phyloP scores from a whole-genome alignment of 1,139 yeast species.

The Diutina pseudorugosa region DNA sequence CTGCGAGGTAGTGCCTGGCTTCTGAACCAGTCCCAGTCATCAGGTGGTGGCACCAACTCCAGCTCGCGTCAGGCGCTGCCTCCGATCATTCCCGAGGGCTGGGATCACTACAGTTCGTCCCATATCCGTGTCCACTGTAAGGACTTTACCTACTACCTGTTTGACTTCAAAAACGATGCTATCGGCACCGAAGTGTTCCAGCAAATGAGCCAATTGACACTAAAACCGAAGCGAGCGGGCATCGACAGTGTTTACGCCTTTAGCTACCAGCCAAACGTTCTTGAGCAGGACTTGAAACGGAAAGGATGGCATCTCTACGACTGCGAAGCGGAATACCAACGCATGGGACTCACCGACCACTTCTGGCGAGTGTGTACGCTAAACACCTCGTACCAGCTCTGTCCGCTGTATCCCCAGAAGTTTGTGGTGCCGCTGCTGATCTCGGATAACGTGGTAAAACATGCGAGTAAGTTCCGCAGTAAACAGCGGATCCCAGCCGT shows the following conservation, averaged over 20 bases:
- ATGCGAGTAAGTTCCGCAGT: slow-evolving; percentile 79
- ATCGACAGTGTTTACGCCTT: slow-evolving; percentile 36
- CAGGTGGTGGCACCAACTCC: slow-evolving; percentile 11
- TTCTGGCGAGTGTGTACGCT: slow-evolving; percentile 61
- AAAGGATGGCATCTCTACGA: slow-evolving; percentile 70
- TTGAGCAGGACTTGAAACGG: slow-evolving; percentile 49
- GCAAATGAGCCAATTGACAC: slow-evolving; percentile 53
- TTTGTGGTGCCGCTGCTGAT: slow-evolving; percentile 63
- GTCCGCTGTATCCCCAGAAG: slow-evolving; percentile 62
- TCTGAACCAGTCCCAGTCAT: slow-evolving; percentile 14
- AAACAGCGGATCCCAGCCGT: slow-evolving; percentile 77
- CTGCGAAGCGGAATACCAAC: slow-evolving; percentile 47
- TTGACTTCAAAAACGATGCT: slow-evolving; percentile 53
- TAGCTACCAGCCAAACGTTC: slow-evolving; percentile 35
- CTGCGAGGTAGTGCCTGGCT: slow-evolving; percentile 26
- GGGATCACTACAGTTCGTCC: slow-evolving; percentile 38
- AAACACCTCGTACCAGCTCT: slow-evolving; percentile 54
- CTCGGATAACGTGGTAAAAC: slow-evolving; percentile 70
- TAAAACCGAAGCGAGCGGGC: slow-evolving; percentile 18
- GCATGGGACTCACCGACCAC: slow-evolving; percentile 40
- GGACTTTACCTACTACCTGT: slow-evolving; percentile 76
- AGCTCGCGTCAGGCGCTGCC: not conserved
- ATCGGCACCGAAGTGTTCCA: slow-evolving; percentile 64
- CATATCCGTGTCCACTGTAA: slow-evolving; percentile 64
- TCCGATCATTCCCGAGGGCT: slow-evolving; percentile 4